phyloP scores from a whole-genome alignment of 805 yeast genomes.

The Yamadazyma kitorensis region DNA sequence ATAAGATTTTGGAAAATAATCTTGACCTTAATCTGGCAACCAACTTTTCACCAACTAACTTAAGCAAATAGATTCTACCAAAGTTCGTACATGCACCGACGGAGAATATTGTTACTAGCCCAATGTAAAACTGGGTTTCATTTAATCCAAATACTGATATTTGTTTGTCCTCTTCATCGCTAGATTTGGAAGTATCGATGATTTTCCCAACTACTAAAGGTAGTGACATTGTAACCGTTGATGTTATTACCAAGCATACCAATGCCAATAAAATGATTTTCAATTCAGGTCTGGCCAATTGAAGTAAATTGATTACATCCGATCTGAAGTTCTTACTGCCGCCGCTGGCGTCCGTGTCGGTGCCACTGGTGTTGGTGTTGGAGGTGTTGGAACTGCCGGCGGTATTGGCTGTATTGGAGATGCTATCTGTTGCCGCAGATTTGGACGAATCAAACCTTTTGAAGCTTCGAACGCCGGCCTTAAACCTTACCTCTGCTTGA shows the following conservation, averaged over 20 bases:
- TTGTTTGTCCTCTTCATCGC: slow-evolving; percentile 5
- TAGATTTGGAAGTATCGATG: slow-evolving; percentile 61
- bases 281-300: slow-evolving; percentile 43
- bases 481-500: too few species aligned
- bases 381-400: background rate
- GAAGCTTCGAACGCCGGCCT: too few species aligned
- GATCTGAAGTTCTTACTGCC: slow-evolving; percentile 4
- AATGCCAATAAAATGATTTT: slow-evolving; percentile 57
- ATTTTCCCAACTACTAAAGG: slow-evolving; percentile 86
- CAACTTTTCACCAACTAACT: slow-evolving; percentile 80
- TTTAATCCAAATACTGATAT: slow-evolving; percentile 52
- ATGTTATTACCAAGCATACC: slow-evolving; percentile 60
- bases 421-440: too few species aligned
- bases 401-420: too few species aligned
- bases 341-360: too few species aligned
- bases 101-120: slow-evolving; percentile 59
- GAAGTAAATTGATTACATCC: slow-evolving; percentile 23
- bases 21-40: slow-evolving; percentile 82
- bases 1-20: slow-evolving; percentile 70
- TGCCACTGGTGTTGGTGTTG: background rate
- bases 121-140: slow-evolving; percentile 59
- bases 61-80: slow-evolving; percentile 72
- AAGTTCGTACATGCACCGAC: slow-evolving; percentile 78
- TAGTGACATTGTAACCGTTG: slow-evolving; percentile 75
- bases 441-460: too few species aligned